Evolutionary conservation across 2,329 filamentous ascomycete species (phyloP).

Genomic region (Fusarium irregulare): DNA sequence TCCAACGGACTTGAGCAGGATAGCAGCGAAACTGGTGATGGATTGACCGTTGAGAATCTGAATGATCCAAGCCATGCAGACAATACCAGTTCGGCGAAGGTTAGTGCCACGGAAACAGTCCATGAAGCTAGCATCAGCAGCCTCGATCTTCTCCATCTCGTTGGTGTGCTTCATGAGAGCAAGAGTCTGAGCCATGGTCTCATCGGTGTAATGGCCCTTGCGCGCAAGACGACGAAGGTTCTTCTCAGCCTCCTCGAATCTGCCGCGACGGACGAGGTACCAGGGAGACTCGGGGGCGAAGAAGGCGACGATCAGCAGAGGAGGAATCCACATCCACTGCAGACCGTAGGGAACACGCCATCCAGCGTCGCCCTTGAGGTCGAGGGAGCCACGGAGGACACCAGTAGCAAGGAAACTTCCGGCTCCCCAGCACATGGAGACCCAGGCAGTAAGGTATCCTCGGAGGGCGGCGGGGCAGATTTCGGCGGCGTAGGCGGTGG

Average conservation of each 20-base stretch:
- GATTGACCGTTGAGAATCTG: slow-evolving; percentile 55
- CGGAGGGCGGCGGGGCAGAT: slow-evolving; percentile 57
- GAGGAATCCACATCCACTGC: slow-evolving; percentile 61
- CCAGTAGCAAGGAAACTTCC: slow-evolving; percentile 59
- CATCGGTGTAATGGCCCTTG: slow-evolving; percentile 51
- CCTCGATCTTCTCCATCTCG: slow-evolving; percentile 54
- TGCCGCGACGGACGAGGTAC: slow-evolving; percentile 59
- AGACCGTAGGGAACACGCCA: slow-evolving; percentile 61
- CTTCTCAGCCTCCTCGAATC: slow-evolving; percentile 52
- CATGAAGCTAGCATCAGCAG: slow-evolving; percentile 59
- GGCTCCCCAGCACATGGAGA: slow-evolving; percentile 62
- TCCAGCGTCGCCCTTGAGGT: slow-evolving; percentile 54
- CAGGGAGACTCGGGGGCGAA: slow-evolving; percentile 63
- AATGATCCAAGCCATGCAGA: slow-evolving; percentile 53
- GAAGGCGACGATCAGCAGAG: slow-evolving; percentile 54
- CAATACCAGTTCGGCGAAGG: slow-evolving; percentile 51
- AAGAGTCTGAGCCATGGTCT: slow-evolving; percentile 53
- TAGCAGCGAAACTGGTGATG: slow-evolving; percentile 65
- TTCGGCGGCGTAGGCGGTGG: slow-evolving; percentile 61
- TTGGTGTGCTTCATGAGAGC: slow-evolving; percentile 58
- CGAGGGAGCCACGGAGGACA: slow-evolving; percentile 55
- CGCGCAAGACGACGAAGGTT: slow-evolving; percentile 55
- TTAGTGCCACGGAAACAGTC: slow-evolving; percentile 61
- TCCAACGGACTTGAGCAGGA: slow-evolving; percentile 63
- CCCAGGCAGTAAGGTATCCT: slow-evolving; percentile 59